Conservation (phyloP, 441 rosid species). For the Brassica hybrid region DNA sequence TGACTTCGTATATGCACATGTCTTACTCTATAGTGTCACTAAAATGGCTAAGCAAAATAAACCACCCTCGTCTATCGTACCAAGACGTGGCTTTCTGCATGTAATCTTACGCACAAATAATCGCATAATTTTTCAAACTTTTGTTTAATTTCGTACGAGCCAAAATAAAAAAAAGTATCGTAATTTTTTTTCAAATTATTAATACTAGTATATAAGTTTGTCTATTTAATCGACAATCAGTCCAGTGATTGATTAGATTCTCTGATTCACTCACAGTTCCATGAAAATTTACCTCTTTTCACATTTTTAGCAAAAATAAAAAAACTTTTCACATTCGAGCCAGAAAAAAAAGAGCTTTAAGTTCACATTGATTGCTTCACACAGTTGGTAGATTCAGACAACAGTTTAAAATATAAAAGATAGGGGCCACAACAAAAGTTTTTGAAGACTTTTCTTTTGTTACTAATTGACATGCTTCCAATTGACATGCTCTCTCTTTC, state of each 20-base stretch:
- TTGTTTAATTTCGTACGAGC: neutral
- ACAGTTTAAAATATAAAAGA: too few relatives aligned
- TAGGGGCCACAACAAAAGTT: too few relatives aligned
- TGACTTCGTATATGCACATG: conserved; percentile 3
- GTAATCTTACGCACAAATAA: neutral
- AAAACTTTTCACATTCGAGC: neutral
- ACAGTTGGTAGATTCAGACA: too few relatives aligned
- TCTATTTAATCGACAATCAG: neutral
- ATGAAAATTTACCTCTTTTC: neutral
- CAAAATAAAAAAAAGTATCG: neutral
- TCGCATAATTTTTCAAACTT: neutral
- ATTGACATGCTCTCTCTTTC: too few relatives aligned
- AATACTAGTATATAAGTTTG: neutral
- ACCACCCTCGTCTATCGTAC: neutral
- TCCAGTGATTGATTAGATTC: neutral
- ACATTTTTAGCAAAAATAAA: too few relatives aligned
- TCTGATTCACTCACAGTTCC: conserved; percentile 12
- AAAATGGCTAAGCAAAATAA: conserved; percentile 8
- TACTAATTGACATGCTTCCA: too few relatives aligned
- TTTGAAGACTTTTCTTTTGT: too few relatives aligned
- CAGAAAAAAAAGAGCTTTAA: neutral
- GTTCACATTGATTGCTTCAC: too few relatives aligned
- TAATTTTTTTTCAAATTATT: neutral
- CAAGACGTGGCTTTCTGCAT: conserved; percentile 11
- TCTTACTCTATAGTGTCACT: neutral